A percentile compares a stretch with the other conserved stretches of the same genome.
phyloP scores from a whole-genome alignment of 106 monocot species.

The Acorus calamus region DNA sequence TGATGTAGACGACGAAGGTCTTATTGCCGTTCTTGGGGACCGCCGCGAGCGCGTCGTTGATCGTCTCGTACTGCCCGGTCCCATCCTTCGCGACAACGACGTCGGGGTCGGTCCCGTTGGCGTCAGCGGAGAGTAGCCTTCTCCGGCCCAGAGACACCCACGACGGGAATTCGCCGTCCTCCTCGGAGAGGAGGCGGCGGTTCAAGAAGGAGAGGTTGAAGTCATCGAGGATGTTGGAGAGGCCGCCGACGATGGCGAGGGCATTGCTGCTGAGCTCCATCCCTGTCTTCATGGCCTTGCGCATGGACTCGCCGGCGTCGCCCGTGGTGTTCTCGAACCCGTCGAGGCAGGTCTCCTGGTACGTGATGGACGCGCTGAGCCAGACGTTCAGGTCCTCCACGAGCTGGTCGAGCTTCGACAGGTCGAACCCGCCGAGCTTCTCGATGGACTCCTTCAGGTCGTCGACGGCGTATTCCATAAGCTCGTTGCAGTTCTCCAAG shows the following conservation, averaged over 20 bases:
- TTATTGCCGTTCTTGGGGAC: conserved; percentile 17
- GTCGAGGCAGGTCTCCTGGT: conserved; percentile 57
- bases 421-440: conserved; percentile 11
- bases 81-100: conserved; percentile 46
- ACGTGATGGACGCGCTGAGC: conserved; percentile 52
- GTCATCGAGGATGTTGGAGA: conserved; percentile 14
- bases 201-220: conserved; percentile 19
- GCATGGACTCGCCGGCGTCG: conserved; percentile 31
- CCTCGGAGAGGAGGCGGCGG: conserved; percentile 24
- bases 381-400: conserved; percentile 48
- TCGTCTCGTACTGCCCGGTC: conserved; percentile 32
- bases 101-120: conserved; percentile 14
- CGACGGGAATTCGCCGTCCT: neutral
- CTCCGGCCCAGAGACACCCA: conserved; percentile 20
- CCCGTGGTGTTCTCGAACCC: conserved; percentile 48
- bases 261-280: conserved; percentile 36
- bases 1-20: conserved; percentile 38
- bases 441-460: conserved; percentile 32
- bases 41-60: conserved; percentile 17
- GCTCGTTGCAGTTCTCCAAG: conserved; percentile 35
- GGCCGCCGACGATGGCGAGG: conserved; percentile 39
- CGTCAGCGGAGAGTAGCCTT: conserved; percentile 8
- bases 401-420: conserved; percentile 13
- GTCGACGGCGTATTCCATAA: conserved; percentile 38
- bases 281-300: conserved; percentile 32